Evolutionary conservation across 2,329 filamentous ascomycete species (phyloP).

Genomic region (Aspergillus caelatus): DNA sequence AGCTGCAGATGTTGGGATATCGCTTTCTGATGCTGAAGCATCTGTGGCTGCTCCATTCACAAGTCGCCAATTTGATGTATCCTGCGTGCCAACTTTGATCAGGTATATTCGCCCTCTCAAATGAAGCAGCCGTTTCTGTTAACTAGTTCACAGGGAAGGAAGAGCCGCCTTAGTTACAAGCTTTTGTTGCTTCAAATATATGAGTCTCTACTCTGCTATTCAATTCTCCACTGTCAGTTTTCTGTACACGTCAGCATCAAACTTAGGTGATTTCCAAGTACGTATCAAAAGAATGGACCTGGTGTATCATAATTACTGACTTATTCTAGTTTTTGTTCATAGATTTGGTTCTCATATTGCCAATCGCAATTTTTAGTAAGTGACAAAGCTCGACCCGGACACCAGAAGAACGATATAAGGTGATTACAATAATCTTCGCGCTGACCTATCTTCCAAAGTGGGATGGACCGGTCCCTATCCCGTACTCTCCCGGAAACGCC

Average conservation of each 20-base stretch:
- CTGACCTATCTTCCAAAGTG: constrained; percentile 56
- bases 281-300: constrained; percentile 7
- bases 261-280: constrained; percentile 92
- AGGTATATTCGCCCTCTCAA: constrained; percentile 52
- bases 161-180: constrained; percentile 94
- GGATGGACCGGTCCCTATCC: constrained; percentile 90
- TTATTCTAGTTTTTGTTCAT: constrained; percentile 78
- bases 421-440: background rate
- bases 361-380: constrained; percentile 91
- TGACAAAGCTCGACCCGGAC: constrained; percentile 3
- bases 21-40: constrained; percentile 93
- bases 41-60: constrained; percentile 98
- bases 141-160: constrained; percentile 67
- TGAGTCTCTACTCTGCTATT: constrained; percentile 98
- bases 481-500: constrained; percentile 76
- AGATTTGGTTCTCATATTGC: constrained; percentile 86
- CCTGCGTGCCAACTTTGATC: constrained; percentile 91
- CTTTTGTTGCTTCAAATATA: constrained; percentile 99
- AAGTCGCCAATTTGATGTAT: constrained; percentile 92
- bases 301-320: constrained; percentile 4
- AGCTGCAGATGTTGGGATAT: constrained; percentile 96
- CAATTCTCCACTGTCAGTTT: constrained; percentile 98
- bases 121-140: constrained; percentile 12
- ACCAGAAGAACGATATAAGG: background rate
- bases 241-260: constrained; percentile 88